phyloP scores from a whole-genome alignment of 208 protist species.

The Naegleria lovaniensis region DNA sequence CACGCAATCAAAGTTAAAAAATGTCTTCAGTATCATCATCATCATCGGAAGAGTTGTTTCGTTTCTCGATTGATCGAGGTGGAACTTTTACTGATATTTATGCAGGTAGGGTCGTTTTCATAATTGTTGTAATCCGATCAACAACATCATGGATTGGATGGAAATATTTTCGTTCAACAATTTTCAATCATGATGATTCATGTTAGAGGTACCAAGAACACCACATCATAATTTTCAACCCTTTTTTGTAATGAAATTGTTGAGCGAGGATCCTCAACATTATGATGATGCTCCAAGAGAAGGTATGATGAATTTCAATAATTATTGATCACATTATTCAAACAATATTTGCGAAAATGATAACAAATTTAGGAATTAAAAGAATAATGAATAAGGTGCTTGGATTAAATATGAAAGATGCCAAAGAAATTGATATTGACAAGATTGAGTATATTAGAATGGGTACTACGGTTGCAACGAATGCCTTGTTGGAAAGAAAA shows the following conservation, averaged over 20 bases:
- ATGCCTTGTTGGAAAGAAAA: conserved; percentile 88
- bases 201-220: conserved; percentile 24
- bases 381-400: conserved; percentile 40
- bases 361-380: conserved; percentile 16
- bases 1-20: no score
- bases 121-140: no score
- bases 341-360: neutral
- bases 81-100: conserved; percentile 91
- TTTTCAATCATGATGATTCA: neutral
- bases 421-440: conserved; percentile 53
- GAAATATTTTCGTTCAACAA: no score
- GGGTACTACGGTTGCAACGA: conserved; percentile 92
- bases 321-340: neutral
- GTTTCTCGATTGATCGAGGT: conserved; percentile 82
- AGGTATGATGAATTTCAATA: conserved; percentile 40
- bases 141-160: no score
- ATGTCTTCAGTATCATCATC: neutral
- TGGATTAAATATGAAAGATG: conserved; percentile 38
- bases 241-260: conserved; percentile 73
- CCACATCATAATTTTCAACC: conserved; percentile 27
- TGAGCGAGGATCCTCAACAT: conserved; percentile 80
- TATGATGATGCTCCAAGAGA: conserved; percentile 89
- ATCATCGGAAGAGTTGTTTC: conserved; percentile 13
- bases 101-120: conserved; percentile 53
- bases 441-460: conserved; percentile 82